Conservation (phyloP, 441 rosid genomes). For the Jatropha multifida region DNA sequence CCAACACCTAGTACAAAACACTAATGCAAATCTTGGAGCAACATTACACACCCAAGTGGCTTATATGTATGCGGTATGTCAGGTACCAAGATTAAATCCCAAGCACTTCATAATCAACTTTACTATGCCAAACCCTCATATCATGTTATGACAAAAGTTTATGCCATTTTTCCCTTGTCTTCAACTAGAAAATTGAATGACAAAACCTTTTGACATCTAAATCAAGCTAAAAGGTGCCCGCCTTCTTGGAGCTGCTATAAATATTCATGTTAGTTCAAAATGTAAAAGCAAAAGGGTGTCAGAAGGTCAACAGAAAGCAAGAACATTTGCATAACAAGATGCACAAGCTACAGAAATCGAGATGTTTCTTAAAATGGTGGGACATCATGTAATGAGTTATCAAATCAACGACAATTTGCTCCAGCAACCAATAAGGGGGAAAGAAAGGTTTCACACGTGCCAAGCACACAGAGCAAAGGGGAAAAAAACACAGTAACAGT, state of each 20-base stretch:
- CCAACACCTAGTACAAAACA: not conserved
- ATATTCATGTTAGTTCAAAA: not conserved
- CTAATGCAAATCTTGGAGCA: not conserved
- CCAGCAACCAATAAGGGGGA: not conserved
- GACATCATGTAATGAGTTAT: not conserved
- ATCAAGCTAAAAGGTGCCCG: not conserved
- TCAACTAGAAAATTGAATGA: not conserved
- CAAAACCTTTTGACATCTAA: conserved; percentile 2
- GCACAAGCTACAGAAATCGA: not conserved
- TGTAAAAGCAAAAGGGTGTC: not conserved
- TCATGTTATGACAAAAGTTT: not conserved
- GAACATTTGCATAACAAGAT: not conserved
- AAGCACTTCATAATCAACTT: not conserved
- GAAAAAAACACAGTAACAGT: not conserved
- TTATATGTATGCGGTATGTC: not conserved
- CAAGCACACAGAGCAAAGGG: not conserved
- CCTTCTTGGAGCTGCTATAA: not conserved
- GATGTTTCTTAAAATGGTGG: not conserved
- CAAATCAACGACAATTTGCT: not conserved
- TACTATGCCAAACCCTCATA: not conserved
- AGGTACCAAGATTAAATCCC: not conserved
- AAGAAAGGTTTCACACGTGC: not conserved
- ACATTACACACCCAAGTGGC: not conserved
- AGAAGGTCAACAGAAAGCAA: not conserved
- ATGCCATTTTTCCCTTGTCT: not conserved